A percentile compares a stretch with the other conserved stretches of the same genome.
Conservation (phyloP, 345 rosid genomes). For the Hibiscus mutabilis region DNA sequence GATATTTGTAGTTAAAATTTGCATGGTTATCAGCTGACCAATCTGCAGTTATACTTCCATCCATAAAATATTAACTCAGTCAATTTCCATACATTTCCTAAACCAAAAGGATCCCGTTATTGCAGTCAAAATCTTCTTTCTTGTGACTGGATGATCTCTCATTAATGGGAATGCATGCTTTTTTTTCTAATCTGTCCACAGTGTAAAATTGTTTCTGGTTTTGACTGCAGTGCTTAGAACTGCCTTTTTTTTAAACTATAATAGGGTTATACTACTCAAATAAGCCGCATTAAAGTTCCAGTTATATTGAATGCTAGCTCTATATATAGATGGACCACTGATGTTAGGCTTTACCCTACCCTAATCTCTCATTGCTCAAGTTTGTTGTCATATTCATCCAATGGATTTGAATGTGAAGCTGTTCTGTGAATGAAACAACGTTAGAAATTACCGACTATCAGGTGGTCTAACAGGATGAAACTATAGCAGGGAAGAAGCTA, state of each 20-base stretch:
- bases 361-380: neutral
- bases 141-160: neutral
- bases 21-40: neutral
- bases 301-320: conserved; percentile 6
- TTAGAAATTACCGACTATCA: too few relatives aligned
- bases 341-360: neutral
- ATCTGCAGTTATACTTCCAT: conserved; percentile 3
- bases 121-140: neutral
- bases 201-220: neutral
- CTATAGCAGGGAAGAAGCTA: too few relatives aligned
- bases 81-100: neutral
- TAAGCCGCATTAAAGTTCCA: neutral
- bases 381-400: too few relatives aligned
- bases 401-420: too few relatives aligned
- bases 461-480: too few relatives aligned
- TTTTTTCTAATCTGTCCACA: neutral
- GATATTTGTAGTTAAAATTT: conserved; percentile 7
- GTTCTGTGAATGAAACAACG: too few relatives aligned
- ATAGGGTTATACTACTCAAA: neutral
- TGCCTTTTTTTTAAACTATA: neutral
- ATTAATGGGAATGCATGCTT: neutral
- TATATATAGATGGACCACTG: conserved; percentile 26
- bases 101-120: neutral
- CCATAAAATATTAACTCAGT: neutral
- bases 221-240: neutral